A percentile compares a stretch with the other conserved stretches of the same genome.
Conservation (phyloP, 805 yeast genomes). For the Zygosaccharomyces rouxii region DNA sequence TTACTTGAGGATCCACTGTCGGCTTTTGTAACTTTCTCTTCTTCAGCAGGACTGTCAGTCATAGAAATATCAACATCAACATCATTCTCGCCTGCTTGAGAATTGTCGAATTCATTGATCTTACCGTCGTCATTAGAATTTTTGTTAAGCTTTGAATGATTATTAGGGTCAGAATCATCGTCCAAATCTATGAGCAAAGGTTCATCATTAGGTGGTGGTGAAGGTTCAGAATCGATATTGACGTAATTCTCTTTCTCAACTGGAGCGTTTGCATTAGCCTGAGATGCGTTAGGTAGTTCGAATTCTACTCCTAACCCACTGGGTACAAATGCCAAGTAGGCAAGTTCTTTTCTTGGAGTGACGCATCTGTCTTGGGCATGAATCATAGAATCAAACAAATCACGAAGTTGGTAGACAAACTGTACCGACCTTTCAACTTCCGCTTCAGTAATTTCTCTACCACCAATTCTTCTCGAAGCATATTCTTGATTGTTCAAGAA, state of each 20-base stretch:
- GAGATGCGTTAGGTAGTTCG: conserved; percentile 22
- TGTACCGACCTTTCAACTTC: conserved; percentile 81
- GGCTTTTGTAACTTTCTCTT: background rate
- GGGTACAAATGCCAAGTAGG: conserved; percentile 81
- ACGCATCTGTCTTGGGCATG: conserved; percentile 59
- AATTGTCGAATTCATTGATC: background rate
- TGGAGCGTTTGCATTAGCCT: background rate
- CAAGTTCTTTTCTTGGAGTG: conserved; percentile 77
- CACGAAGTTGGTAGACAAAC: conserved; percentile 68
- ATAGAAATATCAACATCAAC: conserved; percentile 9
- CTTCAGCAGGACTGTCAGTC: conserved; percentile 2
- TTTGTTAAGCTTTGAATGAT: background rate
- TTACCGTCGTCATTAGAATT: background rate
- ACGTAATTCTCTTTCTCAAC: conserved; percentile 1
- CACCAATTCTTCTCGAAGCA: conserved; percentile 69
- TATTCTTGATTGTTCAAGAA: conserved; percentile 20
- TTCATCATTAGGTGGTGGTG: conserved; percentile 5
- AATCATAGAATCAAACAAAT: conserved; percentile 66
- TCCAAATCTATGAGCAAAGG: conserved; percentile 5
- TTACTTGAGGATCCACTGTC: conserved; percentile 1
- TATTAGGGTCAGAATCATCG: conserved; percentile 4
- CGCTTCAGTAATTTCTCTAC: conserved; percentile 68
- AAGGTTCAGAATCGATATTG: conserved; percentile 2
- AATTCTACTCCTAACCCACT: conserved; percentile 62
- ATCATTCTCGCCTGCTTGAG: background rate